Conservation (phyloP, 176 grass and related monocot genomes). For the Oryza brachyantha region DNA sequence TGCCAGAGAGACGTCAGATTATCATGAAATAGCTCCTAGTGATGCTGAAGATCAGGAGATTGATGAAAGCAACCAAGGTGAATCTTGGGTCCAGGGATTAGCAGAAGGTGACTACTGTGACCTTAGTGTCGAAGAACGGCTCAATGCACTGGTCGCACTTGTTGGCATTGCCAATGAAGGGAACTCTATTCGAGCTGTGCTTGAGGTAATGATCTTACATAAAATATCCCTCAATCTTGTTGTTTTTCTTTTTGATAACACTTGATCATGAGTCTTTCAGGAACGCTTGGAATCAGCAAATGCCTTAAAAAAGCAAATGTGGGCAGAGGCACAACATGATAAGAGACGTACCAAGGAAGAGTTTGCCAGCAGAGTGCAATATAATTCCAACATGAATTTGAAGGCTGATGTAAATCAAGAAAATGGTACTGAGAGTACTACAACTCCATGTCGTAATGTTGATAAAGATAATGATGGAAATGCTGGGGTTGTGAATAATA, state of each 20-base stretch:
- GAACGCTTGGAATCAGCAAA: conserved; percentile 92
- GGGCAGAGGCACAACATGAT: conserved; percentile 91
- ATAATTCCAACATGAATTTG: conserved; percentile 32
- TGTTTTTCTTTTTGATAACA: conserved; percentile 16
- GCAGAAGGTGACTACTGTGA: conserved; percentile 88
- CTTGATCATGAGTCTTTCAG: conserved; percentile 44
- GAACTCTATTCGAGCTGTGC: conserved; percentile 61
- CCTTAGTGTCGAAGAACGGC: conserved; percentile 86
- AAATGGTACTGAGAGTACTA: conserved; percentile 44
- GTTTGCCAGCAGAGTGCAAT: conserved; percentile 53
- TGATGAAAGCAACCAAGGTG: conserved; percentile 81
- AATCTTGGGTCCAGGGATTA: conserved; percentile 84
- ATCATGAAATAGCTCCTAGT: conserved; percentile 3
- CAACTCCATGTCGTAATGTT: conserved; percentile 27
- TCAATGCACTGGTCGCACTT: conserved; percentile 78
- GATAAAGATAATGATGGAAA: conserved; percentile 47
- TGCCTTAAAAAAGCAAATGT: conserved; percentile 98
- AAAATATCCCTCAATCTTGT: conserved; percentile 1
- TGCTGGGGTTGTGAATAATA: too few species aligned
- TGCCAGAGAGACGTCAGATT: conserved; percentile 36
- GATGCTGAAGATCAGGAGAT: conserved; percentile 56
- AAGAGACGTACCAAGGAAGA: conserved; percentile 87
- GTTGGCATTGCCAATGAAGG: conserved; percentile 79
- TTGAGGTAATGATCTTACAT: conserved; percentile 42
- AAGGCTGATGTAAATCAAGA: conserved; percentile 44